These are phyloP conservation scores for Xylaria sp. DNA, from an alignment of 2,329 filamentous ascomycete species.

Conservation along the genomic window DNA sequence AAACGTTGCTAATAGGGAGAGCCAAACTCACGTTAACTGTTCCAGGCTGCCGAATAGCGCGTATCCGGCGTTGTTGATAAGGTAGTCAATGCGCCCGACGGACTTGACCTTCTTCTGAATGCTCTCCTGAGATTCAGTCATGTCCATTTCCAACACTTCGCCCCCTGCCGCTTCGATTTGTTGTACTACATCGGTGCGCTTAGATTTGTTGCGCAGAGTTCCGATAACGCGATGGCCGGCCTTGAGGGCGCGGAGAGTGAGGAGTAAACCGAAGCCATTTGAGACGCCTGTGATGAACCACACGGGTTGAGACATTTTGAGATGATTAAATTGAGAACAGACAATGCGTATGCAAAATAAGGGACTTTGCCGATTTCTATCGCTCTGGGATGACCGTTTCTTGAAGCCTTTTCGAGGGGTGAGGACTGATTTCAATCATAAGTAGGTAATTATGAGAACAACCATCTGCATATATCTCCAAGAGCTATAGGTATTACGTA, in stretches of 20 bases:
- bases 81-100: conserved; percentile 45
- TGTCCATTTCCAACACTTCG: conserved; percentile 46
- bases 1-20: background rate
- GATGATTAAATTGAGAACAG: background rate
- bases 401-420: background rate
- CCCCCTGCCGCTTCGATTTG: conserved; percentile 46
- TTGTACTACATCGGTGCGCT: conserved; percentile 39
- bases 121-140: conserved; percentile 45
- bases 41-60: conserved; percentile 41
- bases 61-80: conserved; percentile 48
- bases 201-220: conserved; percentile 46
- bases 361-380: background rate
- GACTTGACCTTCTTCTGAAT: conserved; percentile 44
- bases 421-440: background rate
- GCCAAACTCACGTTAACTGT: conserved; percentile 40
- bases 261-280: conserved; percentile 48
- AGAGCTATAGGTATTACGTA: background rate
- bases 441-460: too few relatives aligned
- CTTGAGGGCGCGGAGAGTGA: conserved; percentile 46
- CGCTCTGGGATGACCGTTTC: background rate
- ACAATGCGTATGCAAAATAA: background rate
- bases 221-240: conserved; percentile 49
- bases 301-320: conserved; percentile 41
- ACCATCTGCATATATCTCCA: background rate
- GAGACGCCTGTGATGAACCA: conserved; percentile 52